phyloP scores from a whole-genome alignment of 768 basidiomycete species.

The Tricholoma terreum region DNA sequence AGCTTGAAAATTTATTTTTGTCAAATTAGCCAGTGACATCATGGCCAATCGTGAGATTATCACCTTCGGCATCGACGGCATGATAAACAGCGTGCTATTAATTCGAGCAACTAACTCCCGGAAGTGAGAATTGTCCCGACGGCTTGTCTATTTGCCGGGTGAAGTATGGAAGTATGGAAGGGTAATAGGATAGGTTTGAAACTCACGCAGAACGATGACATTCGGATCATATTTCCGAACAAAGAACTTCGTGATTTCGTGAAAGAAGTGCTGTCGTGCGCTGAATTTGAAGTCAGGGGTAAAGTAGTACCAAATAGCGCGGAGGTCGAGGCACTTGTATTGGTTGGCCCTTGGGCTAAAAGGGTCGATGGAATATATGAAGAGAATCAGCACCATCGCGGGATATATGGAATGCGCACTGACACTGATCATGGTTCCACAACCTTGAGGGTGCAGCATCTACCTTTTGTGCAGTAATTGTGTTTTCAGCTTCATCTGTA shows the following conservation, averaged over 20 bases:
- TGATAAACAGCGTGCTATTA: conserved; percentile 60
- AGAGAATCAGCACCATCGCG: no score
- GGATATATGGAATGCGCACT: conserved; percentile 4
- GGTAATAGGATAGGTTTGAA: not conserved
- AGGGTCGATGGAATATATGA: no score
- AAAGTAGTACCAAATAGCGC: conserved; percentile 29
- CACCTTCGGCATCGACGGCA: conserved; percentile 48
- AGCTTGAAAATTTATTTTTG: not conserved
- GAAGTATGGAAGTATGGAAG: not conserved
- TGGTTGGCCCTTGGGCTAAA: conserved; percentile 1
- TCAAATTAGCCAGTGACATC: not conserved
- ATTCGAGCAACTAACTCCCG: conserved; percentile 60
- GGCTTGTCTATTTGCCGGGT: conserved; percentile 8
- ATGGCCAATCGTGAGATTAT: conserved; percentile 13
- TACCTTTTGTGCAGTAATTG: conserved; percentile 4
- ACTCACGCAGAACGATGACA: conserved; percentile 10
- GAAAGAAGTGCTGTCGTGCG: conserved; percentile 19
- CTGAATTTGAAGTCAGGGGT: conserved; percentile 4
- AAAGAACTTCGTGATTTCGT: conserved; percentile 41
- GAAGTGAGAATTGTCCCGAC: conserved; percentile 33
- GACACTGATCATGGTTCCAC: conserved; percentile 29
- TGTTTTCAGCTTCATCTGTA: conserved; percentile 9
- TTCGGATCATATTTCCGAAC: conserved; percentile 36
- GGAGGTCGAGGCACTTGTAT: conserved; percentile 17
- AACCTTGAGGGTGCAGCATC: conserved; percentile 12